Evolutionary conservation across 352 stramenopile species (phyloP), one percentile per base, ranked within the genome.

Genomic region (Globisporangium spiculum): DNA sequence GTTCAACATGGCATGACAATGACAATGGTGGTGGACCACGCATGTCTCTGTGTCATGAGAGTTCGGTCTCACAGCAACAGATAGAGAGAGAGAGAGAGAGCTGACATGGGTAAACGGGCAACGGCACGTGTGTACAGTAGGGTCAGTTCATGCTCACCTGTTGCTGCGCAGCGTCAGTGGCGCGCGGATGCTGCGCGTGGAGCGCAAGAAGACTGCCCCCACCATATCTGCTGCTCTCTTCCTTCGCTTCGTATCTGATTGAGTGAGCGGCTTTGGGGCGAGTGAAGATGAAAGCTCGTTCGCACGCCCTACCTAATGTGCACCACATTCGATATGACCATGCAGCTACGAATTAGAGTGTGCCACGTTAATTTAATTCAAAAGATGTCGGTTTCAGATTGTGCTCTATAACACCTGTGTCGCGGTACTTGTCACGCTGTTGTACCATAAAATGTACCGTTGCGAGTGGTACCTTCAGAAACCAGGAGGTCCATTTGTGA

Each of bases 121-220:
- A 30, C 4, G 10, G 8, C 24, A 18, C 2, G 22, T 18, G 2
- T 7, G 26, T 60, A 10, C 26, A 24, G 12, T 52, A 54, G 7
- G 16, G 22, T 3, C 18, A 64, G 22, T 1, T 10, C 26, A 8
- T 10, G 27, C 52, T 24, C 36, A 60, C 52, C 62, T 67, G 63
- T 61, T 56, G 63, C 34, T 63, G 52, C 63, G 53, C 16, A 68
- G 36, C 36, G 63, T 52, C 26, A 62, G 50, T 26, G 52, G 18
- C 8, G 26, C 26, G 52, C 63, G 53, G 63, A 36, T 32, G 52
- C 63, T 56, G 32, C 53, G 63, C 20, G 63, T 32, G 8, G 63
- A 18, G 24, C 63, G 63, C 36, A 68, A 55, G 52, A 68, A 68
- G 36, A 56, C 52, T 7, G 30, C 22, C 16, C 34, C 53, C 34